Evolutionary conservation across 139 green algal genomes (phyloP), one percentile per base, ranked within the genome.

Genomic region (Chlamydomonas eustigma): DNA sequence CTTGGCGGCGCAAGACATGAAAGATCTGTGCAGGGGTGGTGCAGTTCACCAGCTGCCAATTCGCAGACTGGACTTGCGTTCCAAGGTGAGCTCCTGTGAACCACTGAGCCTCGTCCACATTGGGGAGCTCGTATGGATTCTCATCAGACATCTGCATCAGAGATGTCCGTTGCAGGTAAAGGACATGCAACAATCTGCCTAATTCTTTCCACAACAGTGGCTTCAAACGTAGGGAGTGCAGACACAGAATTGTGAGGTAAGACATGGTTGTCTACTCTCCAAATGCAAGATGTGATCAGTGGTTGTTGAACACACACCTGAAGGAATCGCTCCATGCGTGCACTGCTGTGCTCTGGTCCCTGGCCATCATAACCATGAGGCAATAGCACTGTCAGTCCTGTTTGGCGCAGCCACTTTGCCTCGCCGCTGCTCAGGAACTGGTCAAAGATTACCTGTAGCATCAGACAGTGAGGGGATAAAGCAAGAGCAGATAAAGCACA

Each of bases 291-390:
- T n/a, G n/a, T n/a, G n/a, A n/a, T n/a, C n/a, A n/a, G n/a, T n/a
- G n/a, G n/a, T n/a, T n/a, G n/a, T n/a, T n/a, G n/a, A n/a, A n/a
- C n/a, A n/a, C n/a, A n/a, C n/a, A n/a, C n/a, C 32, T 34, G 51
- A 32, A 78, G 85, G 85, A 97, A 99, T 39, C 95, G 88, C 87
- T 99, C 95, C 76, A 98, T 81, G 64, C 95, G 86, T 0, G 81
- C 92, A 44, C 71, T 90, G 51, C 79, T 92, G 91, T 99, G 95
- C 86, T 99, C 95, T 2, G 95, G 95, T 4, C 94, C 94, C 88
- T 98, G 95, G 25, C 95, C 95, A 73, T 99, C 95, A 82, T 99
- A 99, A 25, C 95, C 95, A 81, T 99, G 95, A 12, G 95, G 95
- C 81, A 99, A 88, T 81, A 98, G 84, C 44, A 96, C 85, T 36